Base-by-base conservation (phyloP, 345 rosid species). In the Eucalyptus viminalis region DNA sequence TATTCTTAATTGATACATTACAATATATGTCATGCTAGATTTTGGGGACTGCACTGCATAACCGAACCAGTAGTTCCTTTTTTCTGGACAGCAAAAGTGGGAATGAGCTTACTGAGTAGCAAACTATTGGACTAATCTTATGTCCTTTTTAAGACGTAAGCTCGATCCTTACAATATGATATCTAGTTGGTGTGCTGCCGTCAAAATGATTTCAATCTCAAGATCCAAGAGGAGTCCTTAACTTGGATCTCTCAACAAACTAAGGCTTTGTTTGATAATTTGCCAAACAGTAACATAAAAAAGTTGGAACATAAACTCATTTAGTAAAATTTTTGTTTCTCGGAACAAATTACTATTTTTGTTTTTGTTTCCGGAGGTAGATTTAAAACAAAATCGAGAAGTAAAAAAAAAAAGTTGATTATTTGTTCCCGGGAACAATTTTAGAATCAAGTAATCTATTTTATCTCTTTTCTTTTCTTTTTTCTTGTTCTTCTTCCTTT, bases 321-420 rank as follows among this genome's bases (percentile, higher is more conserved):
- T 16, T 51, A 17, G 8, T 51, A 51, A 50, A 16, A 51, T 16
- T 51, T 50, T 51, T 51, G 3, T 51, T 16, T 6, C 4, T 7
- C 0, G 3, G 2, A 51, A 51, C 9, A 51, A 51, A 51, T 51
- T 51, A 16, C 21, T 16, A 51, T 16, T 51, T 51, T 51, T 16
- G 1, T 4, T 40, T 50, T 50, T 51, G 1, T 50, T 50, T 1
- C 0, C 3, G 7, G 9, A 16, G 3, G 21, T 51, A 16, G 8
- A 51, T 51, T 51, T 51, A 1, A 3, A 51, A 16, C 0, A 6
- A 1, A 16, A 51, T 51, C 8, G 8, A 51, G 4, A 51, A 51
- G 21, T 51, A 51, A 51, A 51, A 51, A 49, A 16, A 51, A 51
- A 15, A 51, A 6, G 19, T 51, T 51, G 21, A 51, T 51, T 51